Percentiles rank a stretch among this genome's conserved stretches.
Conservation (phyloP, 2,329 filamentous ascomycete genomes). For the Cordyceps fumosorosea region DNA sequence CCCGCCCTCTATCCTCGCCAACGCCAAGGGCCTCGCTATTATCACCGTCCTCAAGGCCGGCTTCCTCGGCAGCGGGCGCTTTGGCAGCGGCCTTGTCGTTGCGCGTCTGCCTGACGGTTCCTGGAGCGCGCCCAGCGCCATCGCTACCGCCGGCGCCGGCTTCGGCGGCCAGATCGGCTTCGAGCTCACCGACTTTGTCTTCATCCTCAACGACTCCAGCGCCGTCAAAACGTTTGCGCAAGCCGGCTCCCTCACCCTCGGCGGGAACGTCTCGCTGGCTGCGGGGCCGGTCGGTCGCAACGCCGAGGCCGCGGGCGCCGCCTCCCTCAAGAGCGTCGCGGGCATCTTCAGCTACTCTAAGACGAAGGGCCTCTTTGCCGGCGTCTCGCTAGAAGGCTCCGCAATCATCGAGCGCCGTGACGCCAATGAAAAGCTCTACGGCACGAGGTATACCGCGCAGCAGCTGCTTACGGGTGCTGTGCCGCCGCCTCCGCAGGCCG, state of each 20-base stretch:
- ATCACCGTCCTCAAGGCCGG: constrained; percentile 83
- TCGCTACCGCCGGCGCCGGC: constrained; percentile 72
- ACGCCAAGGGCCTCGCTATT: constrained; percentile 86
- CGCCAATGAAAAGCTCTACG: constrained; percentile 95
- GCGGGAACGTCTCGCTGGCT: constrained; percentile 92
- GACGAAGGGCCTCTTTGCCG: constrained; percentile 94
- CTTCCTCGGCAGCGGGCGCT: constrained; percentile 75
- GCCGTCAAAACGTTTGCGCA: constrained; percentile 94
- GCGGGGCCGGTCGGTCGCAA: constrained; percentile 91
- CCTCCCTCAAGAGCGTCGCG: constrained; percentile 80
- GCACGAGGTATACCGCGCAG: constrained; percentile 69
- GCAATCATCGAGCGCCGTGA: constrained; percentile 92
- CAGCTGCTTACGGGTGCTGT: constrained; percentile 77
- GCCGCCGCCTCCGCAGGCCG: constrained; percentile 71
- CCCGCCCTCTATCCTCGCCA: constrained; percentile 78
- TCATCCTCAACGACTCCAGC: constrained; percentile 87
- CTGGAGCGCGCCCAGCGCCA: constrained; percentile 78
- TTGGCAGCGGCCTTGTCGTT: constrained; percentile 76
- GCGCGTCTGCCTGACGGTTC: constrained; percentile 68
- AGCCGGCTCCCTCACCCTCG: constrained; percentile 81
- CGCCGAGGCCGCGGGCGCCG: constrained; percentile 90
- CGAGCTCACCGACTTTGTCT: constrained; percentile 90
- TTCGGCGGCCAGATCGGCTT: constrained; percentile 84
- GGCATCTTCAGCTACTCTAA: constrained; percentile 97
- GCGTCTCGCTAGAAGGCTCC: constrained; percentile 88